Conservation (phyloP, 768 basidiomycete genomes). For the Fomitopsis serialis region DNA sequence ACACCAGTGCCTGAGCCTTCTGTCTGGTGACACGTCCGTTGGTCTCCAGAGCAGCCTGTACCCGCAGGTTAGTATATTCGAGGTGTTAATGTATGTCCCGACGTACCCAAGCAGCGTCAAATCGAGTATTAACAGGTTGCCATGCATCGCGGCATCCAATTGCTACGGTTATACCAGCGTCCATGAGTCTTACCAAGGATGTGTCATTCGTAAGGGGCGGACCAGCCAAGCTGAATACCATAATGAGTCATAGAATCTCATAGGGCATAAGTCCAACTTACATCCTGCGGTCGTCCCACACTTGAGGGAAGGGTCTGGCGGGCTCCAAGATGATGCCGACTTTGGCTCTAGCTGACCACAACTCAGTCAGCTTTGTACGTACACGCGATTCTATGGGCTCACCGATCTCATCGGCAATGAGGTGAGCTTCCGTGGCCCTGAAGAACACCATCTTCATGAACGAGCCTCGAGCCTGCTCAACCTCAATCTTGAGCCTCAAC, state of each 20-base stretch:
- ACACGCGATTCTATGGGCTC: slow-evolving; percentile 23
- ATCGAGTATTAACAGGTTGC: slow-evolving; percentile 29
- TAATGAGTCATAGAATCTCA: background rate
- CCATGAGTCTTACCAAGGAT: slow-evolving; percentile 46
- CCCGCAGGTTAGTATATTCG: background rate
- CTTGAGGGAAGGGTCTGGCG: slow-evolving; percentile 1
- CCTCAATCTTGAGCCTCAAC: slow-evolving; percentile 60
- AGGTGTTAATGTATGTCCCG: background rate
- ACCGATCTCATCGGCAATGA: slow-evolving; percentile 65
- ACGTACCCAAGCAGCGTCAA: slow-evolving; percentile 34
- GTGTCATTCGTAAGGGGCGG: slow-evolving; percentile 60
- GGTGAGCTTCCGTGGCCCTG: slow-evolving; percentile 61
- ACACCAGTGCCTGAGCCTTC: slow-evolving; percentile 31
- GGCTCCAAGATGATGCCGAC: slow-evolving; percentile 2
- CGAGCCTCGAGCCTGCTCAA: slow-evolving; percentile 41
- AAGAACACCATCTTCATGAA: slow-evolving; percentile 54
- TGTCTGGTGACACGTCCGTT: slow-evolving; percentile 29
- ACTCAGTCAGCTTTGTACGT: slow-evolving; percentile 29
- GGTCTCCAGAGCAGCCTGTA: slow-evolving; percentile 34
- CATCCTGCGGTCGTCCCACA: slow-evolving; percentile 6
- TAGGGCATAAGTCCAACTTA: no score
- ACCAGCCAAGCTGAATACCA: slow-evolving; percentile 44
- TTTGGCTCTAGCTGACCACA: background rate
- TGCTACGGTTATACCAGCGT: slow-evolving; percentile 58
- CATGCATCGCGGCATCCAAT: slow-evolving; percentile 40